These are phyloP conservation scores for Chaetomium fimeti DNA, from an alignment of 495 filamentous ascomycete species.

Conservation along the genomic window DNA sequence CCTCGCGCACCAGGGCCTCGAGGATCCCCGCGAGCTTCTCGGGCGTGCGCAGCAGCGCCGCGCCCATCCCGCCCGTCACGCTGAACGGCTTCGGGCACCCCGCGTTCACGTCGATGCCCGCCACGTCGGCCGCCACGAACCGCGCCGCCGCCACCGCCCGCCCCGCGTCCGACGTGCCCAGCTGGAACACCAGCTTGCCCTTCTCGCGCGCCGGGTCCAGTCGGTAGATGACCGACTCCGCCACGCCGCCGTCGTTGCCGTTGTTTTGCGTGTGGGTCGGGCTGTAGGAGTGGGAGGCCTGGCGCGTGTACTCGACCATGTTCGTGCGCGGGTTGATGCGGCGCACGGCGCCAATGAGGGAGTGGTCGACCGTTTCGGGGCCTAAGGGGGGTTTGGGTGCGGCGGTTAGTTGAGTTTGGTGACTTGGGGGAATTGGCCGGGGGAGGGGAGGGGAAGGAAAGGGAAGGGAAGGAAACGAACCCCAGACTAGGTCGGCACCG, in stretches of 20 bases:
- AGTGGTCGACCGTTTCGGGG: conserved; percentile 87
- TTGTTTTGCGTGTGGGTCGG: conserved; percentile 32
- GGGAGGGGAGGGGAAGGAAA: no score
- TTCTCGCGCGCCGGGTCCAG: conserved; percentile 73
- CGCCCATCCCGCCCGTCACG: conserved; percentile 90
- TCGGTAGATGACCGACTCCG: conserved; percentile 78
- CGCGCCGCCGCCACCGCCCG: conserved; percentile 79
- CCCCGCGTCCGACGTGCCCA: conserved; percentile 79
- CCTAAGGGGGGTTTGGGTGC: conserved; percentile 46
- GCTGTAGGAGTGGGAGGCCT: conserved; percentile 64
- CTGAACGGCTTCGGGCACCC: conserved; percentile 97
- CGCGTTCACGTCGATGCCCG: conserved; percentile 94
- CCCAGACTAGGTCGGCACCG: conserved; percentile 96
- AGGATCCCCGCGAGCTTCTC: conserved; percentile 81
- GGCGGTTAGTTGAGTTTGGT: conserved; percentile 5
- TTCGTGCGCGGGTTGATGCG: conserved; percentile 68
- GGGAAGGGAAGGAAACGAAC: conserved; percentile 42
- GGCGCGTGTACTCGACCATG: conserved; percentile 78
- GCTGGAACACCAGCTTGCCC: conserved; percentile 77
- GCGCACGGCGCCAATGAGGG: conserved; percentile 80
- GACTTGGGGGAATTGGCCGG: conserved; percentile 8
- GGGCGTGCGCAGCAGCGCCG: conserved; percentile 77
- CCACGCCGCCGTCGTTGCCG: conserved; percentile 25
- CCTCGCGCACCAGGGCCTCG: conserved; percentile 71
- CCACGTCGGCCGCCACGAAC: conserved; percentile 79